Evolutionary conservation across 306 rosid genomes (phyloP).

Genomic region (Senna siamea): DNA sequence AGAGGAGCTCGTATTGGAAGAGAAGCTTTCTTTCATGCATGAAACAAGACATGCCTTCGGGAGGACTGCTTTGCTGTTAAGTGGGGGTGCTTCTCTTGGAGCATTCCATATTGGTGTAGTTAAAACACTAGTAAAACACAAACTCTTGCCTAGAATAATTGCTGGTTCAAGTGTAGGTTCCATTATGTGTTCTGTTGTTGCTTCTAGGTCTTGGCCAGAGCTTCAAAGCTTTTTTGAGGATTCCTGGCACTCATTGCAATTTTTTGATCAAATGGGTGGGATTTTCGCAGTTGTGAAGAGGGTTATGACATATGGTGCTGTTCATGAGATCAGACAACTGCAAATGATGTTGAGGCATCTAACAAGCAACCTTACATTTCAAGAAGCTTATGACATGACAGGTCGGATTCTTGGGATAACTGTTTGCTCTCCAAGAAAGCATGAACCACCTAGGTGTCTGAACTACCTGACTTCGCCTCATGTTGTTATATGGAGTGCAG

Average conservation of each 20-base stretch:
- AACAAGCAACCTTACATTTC: conserved; percentile 93
- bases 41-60: conserved; percentile 94
- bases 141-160: conserved; percentile 79
- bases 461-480: conserved; percentile 97
- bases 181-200: conserved; percentile 80
- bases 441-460: conserved; percentile 98
- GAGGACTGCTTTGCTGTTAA: conserved; percentile 84
- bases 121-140: conserved; percentile 77
- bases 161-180: conserved; percentile 97
- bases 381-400: conserved; percentile 97
- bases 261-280: conserved; percentile 92
- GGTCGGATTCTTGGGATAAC: conserved; percentile 96
- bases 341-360: conserved; percentile 86
- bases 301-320: conserved; percentile 82
- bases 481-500: conserved; percentile 99
- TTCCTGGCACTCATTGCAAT: conserved; percentile 85
- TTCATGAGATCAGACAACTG: conserved; percentile 92
- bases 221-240: conserved; percentile 84
- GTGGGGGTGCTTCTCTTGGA: conserved; percentile 95
- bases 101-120: conserved; percentile 86
- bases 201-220: conserved; percentile 95
- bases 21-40: conserved; percentile 80
- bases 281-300: conserved; percentile 83
- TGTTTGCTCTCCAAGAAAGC: conserved; percentile 95
- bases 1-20: conserved; percentile 74